phyloP scores from a whole-genome alignment of 1,284 basidiomycete genomes.

The Ustilago curta region DNA sequence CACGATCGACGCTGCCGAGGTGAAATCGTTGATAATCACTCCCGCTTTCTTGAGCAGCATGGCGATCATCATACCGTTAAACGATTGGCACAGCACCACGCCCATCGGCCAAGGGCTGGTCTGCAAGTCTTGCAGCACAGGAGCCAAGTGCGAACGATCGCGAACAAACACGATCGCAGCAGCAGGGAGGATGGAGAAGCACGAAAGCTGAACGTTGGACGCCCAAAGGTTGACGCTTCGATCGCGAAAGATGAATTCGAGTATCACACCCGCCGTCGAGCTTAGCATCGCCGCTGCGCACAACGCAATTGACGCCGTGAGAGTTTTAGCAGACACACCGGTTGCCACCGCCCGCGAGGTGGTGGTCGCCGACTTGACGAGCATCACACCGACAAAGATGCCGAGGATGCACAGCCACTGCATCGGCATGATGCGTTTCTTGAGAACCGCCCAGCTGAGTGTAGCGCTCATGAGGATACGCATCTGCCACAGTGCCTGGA shows the following conservation, averaged over 20 bases:
- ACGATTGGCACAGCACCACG: constrained; percentile 23
- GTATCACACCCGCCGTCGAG: constrained; percentile 25
- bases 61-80: constrained; percentile 35
- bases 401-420: constrained; percentile 32
- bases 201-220: constrained; percentile 39
- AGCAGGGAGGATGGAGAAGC: constrained; percentile 38
- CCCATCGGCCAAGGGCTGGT: constrained; percentile 21
- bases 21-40: constrained; percentile 31
- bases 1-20: constrained; percentile 22
- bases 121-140: constrained; percentile 18
- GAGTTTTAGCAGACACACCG: background rate
- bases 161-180: constrained; percentile 13
- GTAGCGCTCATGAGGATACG: constrained; percentile 27
- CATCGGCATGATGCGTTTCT: constrained; percentile 7
- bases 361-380: constrained; percentile 27
- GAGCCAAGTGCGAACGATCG: constrained; percentile 2
- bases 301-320: constrained; percentile 1
- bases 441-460: constrained; percentile 27
- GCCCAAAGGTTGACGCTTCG: constrained; percentile 31
- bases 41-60: constrained; percentile 34
- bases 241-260: constrained; percentile 45
- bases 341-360: background rate
- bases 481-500: constrained; percentile 42
- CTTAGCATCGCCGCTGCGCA: constrained; percentile 23
- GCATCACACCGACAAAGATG: constrained; percentile 31